These are phyloP conservation scores for Agrocybe chaxingu DNA, from an alignment of 768 basidiomycete species.

Conservation along the genomic window DNA sequence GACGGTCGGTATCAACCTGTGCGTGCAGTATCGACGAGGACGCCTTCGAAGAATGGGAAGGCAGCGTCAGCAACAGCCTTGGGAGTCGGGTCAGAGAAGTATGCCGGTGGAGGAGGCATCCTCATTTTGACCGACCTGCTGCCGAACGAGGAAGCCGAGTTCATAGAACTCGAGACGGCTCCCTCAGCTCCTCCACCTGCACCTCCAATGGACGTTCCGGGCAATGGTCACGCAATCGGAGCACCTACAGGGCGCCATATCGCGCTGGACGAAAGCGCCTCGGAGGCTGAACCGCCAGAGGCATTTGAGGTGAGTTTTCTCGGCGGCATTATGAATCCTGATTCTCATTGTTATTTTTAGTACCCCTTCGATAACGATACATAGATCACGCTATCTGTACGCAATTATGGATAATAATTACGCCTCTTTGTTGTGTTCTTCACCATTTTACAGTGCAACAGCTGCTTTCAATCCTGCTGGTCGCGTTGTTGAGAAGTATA, in stretches of 20 bases:
- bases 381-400: constrained; percentile 28
- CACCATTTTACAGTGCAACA: too few species aligned
- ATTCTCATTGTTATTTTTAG: constrained; percentile 36
- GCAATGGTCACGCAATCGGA: constrained; percentile 27
- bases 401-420: constrained; percentile 16
- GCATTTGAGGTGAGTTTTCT: constrained; percentile 73
- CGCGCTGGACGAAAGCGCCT: constrained; percentile 63
- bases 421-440: constrained; percentile 4
- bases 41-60: constrained; percentile 33
- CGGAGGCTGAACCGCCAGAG: constrained; percentile 74
- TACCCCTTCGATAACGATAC: constrained; percentile 75
- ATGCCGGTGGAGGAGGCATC: constrained; percentile 84
- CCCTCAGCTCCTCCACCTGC: constrained; percentile 24
- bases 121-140: constrained; percentile 74
- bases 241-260: constrained; percentile 50
- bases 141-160: constrained; percentile 70
- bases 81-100: constrained; percentile 50
- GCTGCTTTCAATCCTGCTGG: too few species aligned
- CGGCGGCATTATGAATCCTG: constrained; percentile 1
- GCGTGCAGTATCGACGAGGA: constrained; percentile 63
- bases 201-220: constrained; percentile 25
- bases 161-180: constrained; percentile 57
- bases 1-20: constrained; percentile 87
- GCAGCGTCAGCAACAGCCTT: constrained; percentile 25
- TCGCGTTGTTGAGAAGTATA: background rate